These are phyloP conservation scores for Leucosporidium yakuticum DNA, from an alignment of 768 basidiomycete species.

Conservation along the genomic window DNA sequence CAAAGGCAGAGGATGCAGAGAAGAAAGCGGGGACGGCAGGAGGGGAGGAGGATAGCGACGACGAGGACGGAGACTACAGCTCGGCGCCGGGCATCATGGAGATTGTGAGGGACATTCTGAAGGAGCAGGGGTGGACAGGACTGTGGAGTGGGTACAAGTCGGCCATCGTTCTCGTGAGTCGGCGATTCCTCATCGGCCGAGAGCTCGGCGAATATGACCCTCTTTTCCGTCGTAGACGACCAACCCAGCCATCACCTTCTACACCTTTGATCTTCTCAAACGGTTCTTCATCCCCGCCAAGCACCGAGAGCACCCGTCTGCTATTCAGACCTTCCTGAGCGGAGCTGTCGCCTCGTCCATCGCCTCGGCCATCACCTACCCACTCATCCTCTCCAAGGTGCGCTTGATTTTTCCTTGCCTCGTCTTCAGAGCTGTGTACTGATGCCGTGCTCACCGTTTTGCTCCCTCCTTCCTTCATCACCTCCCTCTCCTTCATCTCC, in stretches of 20 bases:
- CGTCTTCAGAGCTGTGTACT: slow-evolving; percentile 26
- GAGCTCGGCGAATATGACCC: neutral
- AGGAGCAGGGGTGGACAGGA: slow-evolving; percentile 51
- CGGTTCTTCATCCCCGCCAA: slow-evolving; percentile 43
- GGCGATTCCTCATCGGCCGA: neutral
- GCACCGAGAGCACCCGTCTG: slow-evolving; percentile 43
- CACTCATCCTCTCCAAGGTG: slow-evolving; percentile 56
- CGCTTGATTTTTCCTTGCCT: slow-evolving; percentile 21
- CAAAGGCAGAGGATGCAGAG: neutral
- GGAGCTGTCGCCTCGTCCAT: slow-evolving; percentile 55
- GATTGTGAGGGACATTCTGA: slow-evolving; percentile 49
- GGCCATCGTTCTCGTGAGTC: slow-evolving; percentile 46
- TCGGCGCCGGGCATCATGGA: slow-evolving; percentile 22
- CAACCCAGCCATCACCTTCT: slow-evolving; percentile 58
- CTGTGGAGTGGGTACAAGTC: slow-evolving; percentile 57
- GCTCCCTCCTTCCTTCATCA: too few relatives aligned
- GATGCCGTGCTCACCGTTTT: slow-evolving; percentile 15
- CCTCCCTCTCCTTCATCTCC: neutral
- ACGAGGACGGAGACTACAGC: slow-evolving; percentile 36
- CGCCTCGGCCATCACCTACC: slow-evolving; percentile 52
- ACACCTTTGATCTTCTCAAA: slow-evolving; percentile 53
- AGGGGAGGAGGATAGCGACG: slow-evolving; percentile 24
- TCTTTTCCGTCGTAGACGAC: slow-evolving; percentile 39
- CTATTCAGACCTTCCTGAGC: slow-evolving; percentile 54
- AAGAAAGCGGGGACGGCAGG: slow-evolving; percentile 32